Evolutionary conservation across 441 rosid species (phyloP).

Genomic region (Arabidopsis lyrata): DNA sequence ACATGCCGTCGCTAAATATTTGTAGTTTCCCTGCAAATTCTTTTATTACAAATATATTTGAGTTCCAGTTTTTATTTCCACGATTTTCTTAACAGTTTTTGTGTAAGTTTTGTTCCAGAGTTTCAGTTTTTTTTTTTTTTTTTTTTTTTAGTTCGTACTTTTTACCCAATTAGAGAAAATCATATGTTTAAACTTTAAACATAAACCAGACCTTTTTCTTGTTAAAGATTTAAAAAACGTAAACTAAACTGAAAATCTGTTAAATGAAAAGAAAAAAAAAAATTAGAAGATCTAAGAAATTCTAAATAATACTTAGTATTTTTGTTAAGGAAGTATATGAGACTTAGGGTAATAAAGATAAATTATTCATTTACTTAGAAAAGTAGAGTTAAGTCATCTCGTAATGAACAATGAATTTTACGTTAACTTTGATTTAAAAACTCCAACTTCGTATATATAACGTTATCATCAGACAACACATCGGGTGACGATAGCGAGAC

Average conservation of each 20-base stretch:
- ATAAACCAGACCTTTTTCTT: neutral
- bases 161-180: neutral
- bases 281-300: neutral
- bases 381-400: too few relatives aligned
- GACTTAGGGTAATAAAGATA: neutral
- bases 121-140: too few relatives aligned
- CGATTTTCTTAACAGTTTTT: neutral
- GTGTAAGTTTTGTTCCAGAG: neutral
- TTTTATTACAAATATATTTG: neutral
- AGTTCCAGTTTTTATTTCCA: neutral
- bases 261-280: neutral
- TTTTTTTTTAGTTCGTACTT: neutral
- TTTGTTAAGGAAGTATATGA: neutral
- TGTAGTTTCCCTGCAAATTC: neutral
- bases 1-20: neutral
- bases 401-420: neutral
- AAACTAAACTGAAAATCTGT: neutral
- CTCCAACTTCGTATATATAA: neutral
- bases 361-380: neutral
- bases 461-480: slow-evolving; percentile 23
- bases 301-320: neutral
- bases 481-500: slow-evolving; percentile 38
- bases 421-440: neutral
- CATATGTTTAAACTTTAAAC: neutral
- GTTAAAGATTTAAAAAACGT: neutral